phyloP scores from a whole-genome alignment of 768 basidiomycete genomes.

The Rhodocollybia butyracea region DNA sequence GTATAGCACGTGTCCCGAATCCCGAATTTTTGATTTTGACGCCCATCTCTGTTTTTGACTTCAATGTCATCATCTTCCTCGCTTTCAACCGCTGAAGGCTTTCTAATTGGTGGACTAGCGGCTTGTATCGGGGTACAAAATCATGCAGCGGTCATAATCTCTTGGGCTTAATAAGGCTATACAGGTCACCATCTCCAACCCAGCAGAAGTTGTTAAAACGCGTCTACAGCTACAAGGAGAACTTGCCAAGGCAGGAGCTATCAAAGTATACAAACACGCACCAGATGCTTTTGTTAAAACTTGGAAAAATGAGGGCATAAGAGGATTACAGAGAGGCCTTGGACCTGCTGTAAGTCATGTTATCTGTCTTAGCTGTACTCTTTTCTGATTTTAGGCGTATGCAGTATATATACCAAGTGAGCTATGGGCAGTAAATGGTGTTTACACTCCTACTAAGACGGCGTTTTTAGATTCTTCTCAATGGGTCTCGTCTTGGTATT shows the following conservation, averaged over 20 bases:
- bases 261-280: constrained; percentile 85
- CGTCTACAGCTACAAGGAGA: constrained; percentile 96
- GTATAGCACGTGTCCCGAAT: background rate
- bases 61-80: constrained; percentile 11
- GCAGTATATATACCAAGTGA: constrained; percentile 90
- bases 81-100: constrained; percentile 74
- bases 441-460: background rate
- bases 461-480: constrained; percentile 71
- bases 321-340: constrained; percentile 92
- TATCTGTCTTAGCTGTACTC: background rate
- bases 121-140: constrained; percentile 77
- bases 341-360: constrained; percentile 69
- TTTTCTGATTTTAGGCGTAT: constrained; percentile 16
- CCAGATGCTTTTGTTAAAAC: constrained; percentile 86
- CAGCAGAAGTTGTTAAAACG: constrained; percentile 88
- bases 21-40: too few species aligned
- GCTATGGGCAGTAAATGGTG: constrained; percentile 15
- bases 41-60: too few species aligned
- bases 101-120: constrained; percentile 86
- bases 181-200: constrained; percentile 79
- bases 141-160: background rate
- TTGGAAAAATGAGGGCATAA: constrained; percentile 83
- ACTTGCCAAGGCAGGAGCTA: constrained; percentile 67
- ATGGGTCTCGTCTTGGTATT: constrained; percentile 84
- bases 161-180: constrained; percentile 5